A percentile compares a stretch with the other conserved stretches of the same genome.
Conservation (phyloP, 164 flowering plant species). For the Echeveria elegans region DNA sequence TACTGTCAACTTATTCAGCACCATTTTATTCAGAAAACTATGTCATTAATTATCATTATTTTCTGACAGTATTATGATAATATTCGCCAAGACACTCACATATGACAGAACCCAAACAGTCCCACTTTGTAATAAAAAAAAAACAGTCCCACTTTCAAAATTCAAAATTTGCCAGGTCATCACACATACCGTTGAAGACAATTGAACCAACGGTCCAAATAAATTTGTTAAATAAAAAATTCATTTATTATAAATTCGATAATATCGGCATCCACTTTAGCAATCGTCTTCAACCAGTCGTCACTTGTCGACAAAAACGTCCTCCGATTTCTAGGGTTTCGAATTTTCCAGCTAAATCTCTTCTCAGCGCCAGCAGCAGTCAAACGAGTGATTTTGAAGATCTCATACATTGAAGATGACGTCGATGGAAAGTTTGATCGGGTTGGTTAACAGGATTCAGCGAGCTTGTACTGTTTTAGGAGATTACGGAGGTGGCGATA, state of each 20-base stretch:
- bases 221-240: too few species aligned
- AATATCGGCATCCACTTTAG: neutral
- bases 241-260: neutral
- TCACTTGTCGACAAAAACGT: neutral
- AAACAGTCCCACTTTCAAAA: constrained; percentile 3
- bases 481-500: constrained; percentile 61
- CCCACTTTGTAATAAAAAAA: too few species aligned
- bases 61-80: too few species aligned
- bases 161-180: neutral
- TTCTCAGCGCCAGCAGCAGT: too few species aligned
- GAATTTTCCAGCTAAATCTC: neutral
- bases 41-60: too few species aligned
- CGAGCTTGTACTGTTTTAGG: constrained; percentile 80
- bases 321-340: constrained; percentile 5
- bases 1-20: too few species aligned
- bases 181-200: neutral
- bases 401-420: constrained; percentile 29
- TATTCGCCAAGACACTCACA: too few species aligned
- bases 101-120: too few species aligned
- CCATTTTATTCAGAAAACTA: too few species aligned
- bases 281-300: neutral
- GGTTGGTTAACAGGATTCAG: constrained; percentile 77
- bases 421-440: constrained; percentile 92
- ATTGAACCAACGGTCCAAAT: neutral
- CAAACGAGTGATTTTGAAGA: too few species aligned